Base-by-base conservation (phyloP, 495 filamentous ascomycete genomes). In the Penicillium samsonianum region DNA sequence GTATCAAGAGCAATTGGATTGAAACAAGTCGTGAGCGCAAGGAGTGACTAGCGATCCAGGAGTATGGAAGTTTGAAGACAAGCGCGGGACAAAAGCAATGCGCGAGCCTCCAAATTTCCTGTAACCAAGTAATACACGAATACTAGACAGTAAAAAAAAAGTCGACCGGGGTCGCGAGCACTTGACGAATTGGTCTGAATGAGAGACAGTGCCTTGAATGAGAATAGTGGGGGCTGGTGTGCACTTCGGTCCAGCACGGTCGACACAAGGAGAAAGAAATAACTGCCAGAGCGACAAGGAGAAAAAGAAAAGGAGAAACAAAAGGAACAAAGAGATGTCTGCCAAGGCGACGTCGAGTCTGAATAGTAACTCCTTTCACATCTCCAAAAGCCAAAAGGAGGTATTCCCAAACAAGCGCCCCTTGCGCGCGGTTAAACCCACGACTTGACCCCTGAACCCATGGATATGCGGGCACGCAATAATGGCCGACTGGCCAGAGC, bases 401-500 rank as follows among this genome's bases (percentile, higher is more conserved):
- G 65, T 70, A 46, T 52, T 55, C 35, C 58, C 45, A 71, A 71
- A 69, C 69, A 75, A 71, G 68, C 73, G 73, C 74, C 67, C 68
- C 69, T 75, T 74, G 67, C 70, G 73, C 75, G 75, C 75, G 75
- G 64, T 63, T 78, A 71, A 42, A 31, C 64, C 57, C 53, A 55
- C 30, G 30, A 44, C 38, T 42, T 52, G 49, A 26, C 67, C 67
- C 65, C 66, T 67, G 66, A 67, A 43, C 33, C 20, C 48, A 37
- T n/a, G n/a, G n/a, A n/a, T 51, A 12, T 23, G 35, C 22, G 22
- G 48, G 7, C 28, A 22, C 33, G 31, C 22, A 25, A 14, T 35
- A 31, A n/a, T 37, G 28, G 48, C 48, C 17, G 35, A 14, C 17
- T 37, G 50, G 50, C 17, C 35, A 25, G 31, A 25, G 50, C 45